phyloP scores from a whole-genome alignment of 805 yeast genomes.

The Cyberlindnera misumaiensis region DNA sequence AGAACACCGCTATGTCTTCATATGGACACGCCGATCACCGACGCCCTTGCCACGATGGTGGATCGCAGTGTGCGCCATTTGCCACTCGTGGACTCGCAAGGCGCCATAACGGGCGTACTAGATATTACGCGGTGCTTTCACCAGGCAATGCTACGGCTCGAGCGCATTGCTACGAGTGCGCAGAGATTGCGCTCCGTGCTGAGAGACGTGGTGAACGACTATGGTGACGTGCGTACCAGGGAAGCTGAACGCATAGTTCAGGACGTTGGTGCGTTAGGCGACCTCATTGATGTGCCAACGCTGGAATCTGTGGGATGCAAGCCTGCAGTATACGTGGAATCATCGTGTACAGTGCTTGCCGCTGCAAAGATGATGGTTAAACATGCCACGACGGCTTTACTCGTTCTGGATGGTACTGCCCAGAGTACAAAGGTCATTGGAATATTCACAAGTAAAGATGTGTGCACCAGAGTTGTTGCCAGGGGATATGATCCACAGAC shows the following conservation, averaged over 20 bases:
- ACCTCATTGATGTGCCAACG: constrained; percentile 36
- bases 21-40: constrained; percentile 32
- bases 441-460: constrained; percentile 40
- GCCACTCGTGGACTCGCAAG: constrained; percentile 32
- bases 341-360: constrained; percentile 28
- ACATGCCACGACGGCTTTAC: constrained; percentile 34
- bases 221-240: constrained; percentile 17
- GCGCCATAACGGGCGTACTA: constrained; percentile 34
- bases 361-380: constrained; percentile 36
- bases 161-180: constrained; percentile 33
- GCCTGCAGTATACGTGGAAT: constrained; percentile 30
- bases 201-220: constrained; percentile 25
- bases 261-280: constrained; percentile 33
- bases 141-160: constrained; percentile 38
- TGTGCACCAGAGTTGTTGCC: constrained; percentile 36
- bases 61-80: constrained; percentile 35
- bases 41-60: constrained; percentile 37
- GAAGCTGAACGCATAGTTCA: constrained; percentile 21
- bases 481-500: constrained; percentile 28
- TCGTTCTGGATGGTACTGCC: constrained; percentile 30
- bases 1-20: constrained; percentile 30
- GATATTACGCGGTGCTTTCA: constrained; percentile 42
- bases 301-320: constrained; percentile 20
- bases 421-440: constrained; percentile 32
- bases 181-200: constrained; percentile 24